These are phyloP conservation scores for Firmiana major DNA, from an alignment of 345 rosid genomes.

Conservation along the genomic window DNA sequence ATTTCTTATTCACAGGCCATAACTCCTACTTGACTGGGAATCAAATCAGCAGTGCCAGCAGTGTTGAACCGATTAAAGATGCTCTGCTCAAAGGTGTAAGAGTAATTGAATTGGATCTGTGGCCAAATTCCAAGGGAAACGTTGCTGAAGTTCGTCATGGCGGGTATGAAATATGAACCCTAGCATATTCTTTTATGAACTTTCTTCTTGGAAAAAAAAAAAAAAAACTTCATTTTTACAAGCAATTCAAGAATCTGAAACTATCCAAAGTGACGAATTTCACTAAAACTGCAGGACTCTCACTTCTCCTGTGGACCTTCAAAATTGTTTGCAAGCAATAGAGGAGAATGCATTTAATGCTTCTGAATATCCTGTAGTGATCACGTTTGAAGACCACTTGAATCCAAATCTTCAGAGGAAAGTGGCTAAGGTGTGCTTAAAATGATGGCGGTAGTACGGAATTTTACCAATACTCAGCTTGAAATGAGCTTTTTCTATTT, in stretches of 20 bases:
- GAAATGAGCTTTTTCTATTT: neutral
- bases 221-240: neutral
- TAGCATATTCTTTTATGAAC: neutral
- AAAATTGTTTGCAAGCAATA: constrained; percentile 53
- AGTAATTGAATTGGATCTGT: constrained; percentile 83
- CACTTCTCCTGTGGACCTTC: constrained; percentile 56
- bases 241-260: neutral
- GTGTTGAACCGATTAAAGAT: constrained; percentile 50
- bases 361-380: constrained; percentile 77
- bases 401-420: constrained; percentile 51
- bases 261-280: too few species aligned
- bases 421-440: constrained; percentile 55
- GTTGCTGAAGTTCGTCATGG: constrained; percentile 70
- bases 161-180: constrained; percentile 37
- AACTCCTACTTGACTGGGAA: constrained; percentile 78
- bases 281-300: constrained; percentile 43
- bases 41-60: constrained; percentile 61
- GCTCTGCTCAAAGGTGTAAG: constrained; percentile 64
- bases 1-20: constrained; percentile 71
- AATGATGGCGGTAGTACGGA: neutral
- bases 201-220: neutral
- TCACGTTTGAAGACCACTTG: constrained; percentile 83
- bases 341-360: constrained; percentile 55
- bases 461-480: neutral
- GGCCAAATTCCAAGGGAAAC: constrained; percentile 56